Evolutionary conservation across 1,284 basidiomycete genomes (phyloP).

Genomic region (Erythrobasidium hasegawianum): DNA sequence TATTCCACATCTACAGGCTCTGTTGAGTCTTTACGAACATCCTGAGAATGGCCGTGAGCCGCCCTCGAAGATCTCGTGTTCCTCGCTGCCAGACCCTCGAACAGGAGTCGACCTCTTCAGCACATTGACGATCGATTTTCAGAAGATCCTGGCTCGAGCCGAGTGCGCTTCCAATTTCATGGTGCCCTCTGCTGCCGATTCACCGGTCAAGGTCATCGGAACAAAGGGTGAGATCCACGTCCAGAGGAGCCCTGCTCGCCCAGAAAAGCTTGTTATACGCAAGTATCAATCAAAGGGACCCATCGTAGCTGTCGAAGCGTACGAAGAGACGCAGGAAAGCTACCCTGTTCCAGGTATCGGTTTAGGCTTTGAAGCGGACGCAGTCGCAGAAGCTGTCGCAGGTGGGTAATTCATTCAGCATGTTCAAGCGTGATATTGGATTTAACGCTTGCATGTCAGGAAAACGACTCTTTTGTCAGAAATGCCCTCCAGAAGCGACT

Average conservation of each 20-base stretch:
- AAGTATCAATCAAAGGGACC: slow-evolving; percentile 16
- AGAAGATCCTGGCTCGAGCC: slow-evolving; percentile 46
- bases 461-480: slow-evolving; percentile 46
- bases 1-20: slow-evolving; percentile 35
- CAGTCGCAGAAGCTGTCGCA: slow-evolving; percentile 48
- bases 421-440: too few species aligned
- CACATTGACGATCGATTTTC: slow-evolving; percentile 47
- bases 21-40: slow-evolving; percentile 47
- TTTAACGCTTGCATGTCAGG: too few species aligned
- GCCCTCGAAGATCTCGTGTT: slow-evolving; percentile 44
- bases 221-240: slow-evolving; percentile 46
- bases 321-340: slow-evolving; percentile 28
- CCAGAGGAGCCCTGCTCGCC: slow-evolving; percentile 35
- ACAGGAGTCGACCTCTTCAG: slow-evolving; percentile 49
- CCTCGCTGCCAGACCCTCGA: slow-evolving; percentile 46
- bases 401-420: too few species aligned
- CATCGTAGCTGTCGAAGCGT: slow-evolving; percentile 11
- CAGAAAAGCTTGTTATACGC: slow-evolving; percentile 30
- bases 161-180: slow-evolving; percentile 39
- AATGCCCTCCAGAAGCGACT: slow-evolving; percentile 48
- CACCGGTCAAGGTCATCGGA: slow-evolving; percentile 39
- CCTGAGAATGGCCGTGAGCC: slow-evolving; percentile 44
- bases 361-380: slow-evolving; percentile 51
- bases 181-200: slow-evolving; percentile 6
- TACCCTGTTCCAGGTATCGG: slow-evolving; percentile 40